These are phyloP conservation scores for Candida patagonica DNA, from an alignment of 805 yeast species.

Conservation along the genomic window DNA sequence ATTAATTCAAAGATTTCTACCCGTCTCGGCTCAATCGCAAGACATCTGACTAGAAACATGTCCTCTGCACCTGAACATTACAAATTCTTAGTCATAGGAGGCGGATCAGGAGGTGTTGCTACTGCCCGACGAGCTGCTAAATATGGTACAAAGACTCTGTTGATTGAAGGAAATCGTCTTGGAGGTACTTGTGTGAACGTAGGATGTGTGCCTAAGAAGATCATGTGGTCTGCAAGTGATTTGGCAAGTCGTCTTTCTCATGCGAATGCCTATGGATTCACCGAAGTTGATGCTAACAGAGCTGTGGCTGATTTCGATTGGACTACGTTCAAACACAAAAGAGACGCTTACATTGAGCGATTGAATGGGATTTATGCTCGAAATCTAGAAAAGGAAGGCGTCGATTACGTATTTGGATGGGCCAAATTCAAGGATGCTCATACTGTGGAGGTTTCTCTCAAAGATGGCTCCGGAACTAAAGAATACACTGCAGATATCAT, in stretches of 20 bases:
- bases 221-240: constrained; percentile 97
- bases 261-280: constrained; percentile 77
- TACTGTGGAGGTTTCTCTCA: constrained; percentile 64
- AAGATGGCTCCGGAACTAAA: constrained; percentile 41
- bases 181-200: constrained; percentile 99
- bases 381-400: constrained; percentile 81
- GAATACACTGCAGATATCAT: constrained; percentile 74
- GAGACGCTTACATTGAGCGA: constrained; percentile 84
- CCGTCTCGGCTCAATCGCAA: not conserved
- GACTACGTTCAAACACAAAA: constrained; percentile 69
- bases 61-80: constrained; percentile 39
- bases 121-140: constrained; percentile 90
- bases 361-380: constrained; percentile 90
- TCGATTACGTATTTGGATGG: constrained; percentile 77
- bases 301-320: constrained; percentile 62
- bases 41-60: constrained; percentile 39
- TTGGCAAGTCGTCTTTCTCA: constrained; percentile 66
- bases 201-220: constrained; percentile 98
- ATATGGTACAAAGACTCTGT: constrained; percentile 79
- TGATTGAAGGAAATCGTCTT: constrained; percentile 70
- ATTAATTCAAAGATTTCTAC: too few species aligned
- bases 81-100: constrained; percentile 93
- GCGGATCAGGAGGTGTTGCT: constrained; percentile 99
- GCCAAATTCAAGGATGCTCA: constrained; percentile 64
- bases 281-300: constrained; percentile 42